Base-by-base conservation (phyloP, 805 yeast genomes). In the Wickerhamiella azymoides region DNA sequence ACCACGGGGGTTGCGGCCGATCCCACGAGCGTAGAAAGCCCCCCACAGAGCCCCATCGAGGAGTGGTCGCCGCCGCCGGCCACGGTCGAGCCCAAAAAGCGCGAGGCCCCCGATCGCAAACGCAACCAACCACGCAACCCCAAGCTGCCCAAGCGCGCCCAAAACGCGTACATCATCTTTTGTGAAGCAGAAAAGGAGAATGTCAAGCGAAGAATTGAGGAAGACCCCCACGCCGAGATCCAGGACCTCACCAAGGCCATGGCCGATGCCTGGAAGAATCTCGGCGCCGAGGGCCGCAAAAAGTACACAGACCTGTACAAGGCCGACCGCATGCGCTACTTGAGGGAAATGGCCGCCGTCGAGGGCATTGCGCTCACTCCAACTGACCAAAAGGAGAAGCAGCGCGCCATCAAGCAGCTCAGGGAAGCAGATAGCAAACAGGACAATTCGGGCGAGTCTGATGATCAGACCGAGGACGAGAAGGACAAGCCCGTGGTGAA, bases 161-260 rank as follows among this genome's bases (percentile, higher is more conserved):
- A 92, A 3, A 88, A 86, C 61, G 94, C 96, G 5, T 88, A 86
- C 57, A 68, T 84, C 50, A 73, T 84, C 33, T 86, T 81, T 58
- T 88, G 96, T 63, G 96, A 88, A 49, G 65, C 74, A 65, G 93
- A 84, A 57, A 83, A 83, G 62, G 94, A 84, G 40, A 68, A 72
- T 42, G 72, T 84, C 33, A 76, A 74, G 50, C 69, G 72, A 43
- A 75, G 73, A 50, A 67, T 77, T 44, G 81, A 75, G 50, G 62
- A 62, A n/a, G 30, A 39, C 14, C 62, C 61, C 43, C 16, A n/a
- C n/a, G 39, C 28, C 10, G 64, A 64, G 47, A 59, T 58, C 25
- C 64, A 65, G 35, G 96, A 88, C 58, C 68, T 84, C 39, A 79
- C 94, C 2, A 79, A 75, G 56, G 80, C 80, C 13, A 68, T 88